Evolutionary conservation across 495 filamentous ascomycete species (phyloP).

Genomic region (Cairneyella variabilis): DNA sequence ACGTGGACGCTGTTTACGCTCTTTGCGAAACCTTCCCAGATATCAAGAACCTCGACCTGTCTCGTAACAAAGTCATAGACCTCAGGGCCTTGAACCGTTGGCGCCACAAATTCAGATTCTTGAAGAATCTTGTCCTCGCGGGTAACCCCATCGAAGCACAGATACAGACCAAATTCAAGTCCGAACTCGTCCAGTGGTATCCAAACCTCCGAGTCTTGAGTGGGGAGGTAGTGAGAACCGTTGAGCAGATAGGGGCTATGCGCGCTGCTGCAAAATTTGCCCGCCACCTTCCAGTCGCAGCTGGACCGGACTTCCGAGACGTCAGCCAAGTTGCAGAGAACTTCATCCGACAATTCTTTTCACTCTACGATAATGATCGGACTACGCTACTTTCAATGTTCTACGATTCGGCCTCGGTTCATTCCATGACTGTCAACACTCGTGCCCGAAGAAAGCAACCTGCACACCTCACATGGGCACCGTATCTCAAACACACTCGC

Average conservation of each 20-base stretch:
- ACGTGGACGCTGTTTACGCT: conserved; percentile 62
- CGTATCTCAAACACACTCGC: conserved; percentile 74
- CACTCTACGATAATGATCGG: conserved; percentile 71
- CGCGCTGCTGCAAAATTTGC: conserved; percentile 35
- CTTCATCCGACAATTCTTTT: conserved; percentile 72
- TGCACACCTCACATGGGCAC: too few relatives aligned
- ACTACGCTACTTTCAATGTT: conserved; percentile 54
- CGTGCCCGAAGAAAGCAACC: conserved; percentile 47
- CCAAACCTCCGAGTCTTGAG: conserved; percentile 72
- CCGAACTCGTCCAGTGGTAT: conserved; percentile 77
- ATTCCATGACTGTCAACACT: conserved; percentile 68
- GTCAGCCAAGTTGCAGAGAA: conserved; percentile 67
- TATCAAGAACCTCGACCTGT: conserved; percentile 80
- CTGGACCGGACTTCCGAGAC: conserved; percentile 69
- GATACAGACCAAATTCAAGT: conserved; percentile 55
- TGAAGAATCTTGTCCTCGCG: conserved; percentile 74
- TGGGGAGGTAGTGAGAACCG: conserved; percentile 63
- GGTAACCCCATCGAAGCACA: conserved; percentile 67
- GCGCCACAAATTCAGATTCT: conserved; percentile 69
- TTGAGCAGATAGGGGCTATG: conserved; percentile 56
- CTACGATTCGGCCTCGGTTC: conserved; percentile 76
- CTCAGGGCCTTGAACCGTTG: conserved; percentile 55
- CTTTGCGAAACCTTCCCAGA: conserved; percentile 75
- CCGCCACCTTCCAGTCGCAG: conserved; percentile 59
- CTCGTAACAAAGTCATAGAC: conserved; percentile 68